These are phyloP conservation scores for Raphanus hybrid DNA, from an alignment of 441 rosid species.

Conservation along the genomic window DNA sequence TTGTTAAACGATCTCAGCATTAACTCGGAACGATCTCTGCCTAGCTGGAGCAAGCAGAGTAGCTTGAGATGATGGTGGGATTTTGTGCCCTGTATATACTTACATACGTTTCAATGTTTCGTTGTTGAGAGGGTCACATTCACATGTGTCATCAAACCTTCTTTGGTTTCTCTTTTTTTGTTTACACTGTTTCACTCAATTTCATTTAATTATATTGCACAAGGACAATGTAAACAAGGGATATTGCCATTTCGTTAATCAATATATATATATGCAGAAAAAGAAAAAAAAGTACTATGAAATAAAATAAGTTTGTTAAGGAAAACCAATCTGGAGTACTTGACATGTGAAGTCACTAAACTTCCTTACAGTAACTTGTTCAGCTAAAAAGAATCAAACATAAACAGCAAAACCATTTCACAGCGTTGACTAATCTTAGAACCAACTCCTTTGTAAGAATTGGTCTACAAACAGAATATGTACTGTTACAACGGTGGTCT, in stretches of 20 bases:
- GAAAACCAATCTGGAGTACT: constrained; percentile 12
- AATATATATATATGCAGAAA: constrained; percentile 4
- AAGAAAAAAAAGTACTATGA: not conserved
- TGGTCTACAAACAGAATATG: constrained; percentile 30
- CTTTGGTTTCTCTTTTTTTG: not conserved
- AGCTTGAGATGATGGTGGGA: constrained; percentile 33
- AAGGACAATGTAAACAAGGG: not conserved
- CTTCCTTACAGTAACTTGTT: constrained; percentile 11
- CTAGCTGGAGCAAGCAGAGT: constrained; percentile 52
- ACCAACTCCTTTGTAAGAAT: constrained; percentile 21
- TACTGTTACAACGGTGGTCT: constrained; percentile 31
- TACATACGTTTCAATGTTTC: not conserved
- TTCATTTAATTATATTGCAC: not conserved
- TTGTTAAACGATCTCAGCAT: constrained; percentile 58
- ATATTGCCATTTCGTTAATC: not conserved
- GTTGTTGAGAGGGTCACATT: not conserved
- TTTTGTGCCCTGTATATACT: not conserved
- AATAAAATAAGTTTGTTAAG: constrained; percentile 3
- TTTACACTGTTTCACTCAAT: not conserved
- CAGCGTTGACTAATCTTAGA: constrained; percentile 14
- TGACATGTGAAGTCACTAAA: constrained; percentile 23
- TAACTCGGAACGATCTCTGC: constrained; percentile 58
- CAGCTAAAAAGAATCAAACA: constrained; percentile 6
- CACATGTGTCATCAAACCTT: not conserved
- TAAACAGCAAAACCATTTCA: constrained; percentile 20